Percentiles rank a stretch among this genome's conserved stretches.
phyloP scores from a whole-genome alignment of 164 flowering plant genomes.

The Chloranthus sessilifolius region DNA sequence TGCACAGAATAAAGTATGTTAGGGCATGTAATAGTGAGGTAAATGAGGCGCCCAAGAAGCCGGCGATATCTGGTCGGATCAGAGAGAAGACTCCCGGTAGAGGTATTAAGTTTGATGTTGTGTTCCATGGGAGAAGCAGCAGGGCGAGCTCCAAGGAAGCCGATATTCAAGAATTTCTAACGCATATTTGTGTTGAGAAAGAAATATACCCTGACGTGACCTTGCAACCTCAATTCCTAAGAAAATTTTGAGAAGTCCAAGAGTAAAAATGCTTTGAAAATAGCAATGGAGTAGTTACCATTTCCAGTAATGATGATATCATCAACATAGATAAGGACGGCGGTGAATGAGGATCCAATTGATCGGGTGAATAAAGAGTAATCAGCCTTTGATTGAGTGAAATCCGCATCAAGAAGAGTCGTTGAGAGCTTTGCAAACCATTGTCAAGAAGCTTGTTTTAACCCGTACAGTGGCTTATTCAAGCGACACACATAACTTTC shows the following conservation, averaged over 20 bases:
- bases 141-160: neutral
- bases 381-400: neutral
- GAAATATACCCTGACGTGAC: neutral
- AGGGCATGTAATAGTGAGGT: neutral
- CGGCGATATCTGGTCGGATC: neutral
- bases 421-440: neutral
- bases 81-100: neutral
- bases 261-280: neutral
- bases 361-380: neutral
- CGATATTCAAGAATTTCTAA: neutral
- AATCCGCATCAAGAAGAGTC: neutral
- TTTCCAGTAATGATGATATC: neutral
- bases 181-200: neutral
- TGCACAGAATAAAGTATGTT: neutral
- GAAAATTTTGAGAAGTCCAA: neutral
- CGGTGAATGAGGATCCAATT: neutral
- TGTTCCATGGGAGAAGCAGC: constrained; percentile 1
- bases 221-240: neutral
- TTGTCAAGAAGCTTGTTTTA: neutral
- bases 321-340: neutral
- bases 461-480: neutral
- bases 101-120: neutral
- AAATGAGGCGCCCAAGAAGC: neutral
- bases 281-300: neutral
- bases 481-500: neutral